Conservation (phyloP, 805 yeast genomes). For the Candida caryicola region DNA sequence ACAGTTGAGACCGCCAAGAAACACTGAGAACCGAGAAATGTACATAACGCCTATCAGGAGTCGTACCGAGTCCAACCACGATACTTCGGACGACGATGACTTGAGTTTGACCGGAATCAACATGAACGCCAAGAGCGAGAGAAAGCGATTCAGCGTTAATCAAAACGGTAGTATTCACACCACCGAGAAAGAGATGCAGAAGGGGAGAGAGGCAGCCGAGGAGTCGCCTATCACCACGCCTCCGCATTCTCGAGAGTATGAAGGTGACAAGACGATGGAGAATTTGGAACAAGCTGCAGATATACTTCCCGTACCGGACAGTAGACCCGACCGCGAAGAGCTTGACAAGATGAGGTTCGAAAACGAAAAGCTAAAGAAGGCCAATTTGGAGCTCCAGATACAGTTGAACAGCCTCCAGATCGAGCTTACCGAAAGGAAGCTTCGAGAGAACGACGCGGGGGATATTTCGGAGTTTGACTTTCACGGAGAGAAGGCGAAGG, state of each 20-base stretch:
- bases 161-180: slow-evolving; percentile 10
- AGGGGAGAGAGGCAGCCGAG: neutral
- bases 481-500: neutral
- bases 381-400: slow-evolving; percentile 16
- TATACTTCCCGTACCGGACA: neutral
- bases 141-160: slow-evolving; percentile 4
- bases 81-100: slow-evolving; percentile 11
- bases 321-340: slow-evolving; percentile 1
- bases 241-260: slow-evolving; percentile 27
- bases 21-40: slow-evolving; percentile 3
- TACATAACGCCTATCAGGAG: slow-evolving; percentile 11
- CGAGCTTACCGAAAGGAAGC: neutral
- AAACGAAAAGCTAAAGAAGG: slow-evolving; percentile 12
- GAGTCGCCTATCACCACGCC: slow-evolving; percentile 34
- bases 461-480: neutral
- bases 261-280: neutral
- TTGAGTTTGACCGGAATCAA: slow-evolving; percentile 13
- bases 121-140: slow-evolving; percentile 5
- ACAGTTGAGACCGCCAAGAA: neutral
- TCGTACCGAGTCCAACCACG: slow-evolving; percentile 5
- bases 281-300: neutral
- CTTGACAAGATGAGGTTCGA: slow-evolving; percentile 3
- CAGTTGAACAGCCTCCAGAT: slow-evolving; percentile 11
- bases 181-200: neutral
- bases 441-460: neutral